Evolutionary conservation across 345 rosid species (phyloP).

Genomic region (Erodium maritimum): DNA sequence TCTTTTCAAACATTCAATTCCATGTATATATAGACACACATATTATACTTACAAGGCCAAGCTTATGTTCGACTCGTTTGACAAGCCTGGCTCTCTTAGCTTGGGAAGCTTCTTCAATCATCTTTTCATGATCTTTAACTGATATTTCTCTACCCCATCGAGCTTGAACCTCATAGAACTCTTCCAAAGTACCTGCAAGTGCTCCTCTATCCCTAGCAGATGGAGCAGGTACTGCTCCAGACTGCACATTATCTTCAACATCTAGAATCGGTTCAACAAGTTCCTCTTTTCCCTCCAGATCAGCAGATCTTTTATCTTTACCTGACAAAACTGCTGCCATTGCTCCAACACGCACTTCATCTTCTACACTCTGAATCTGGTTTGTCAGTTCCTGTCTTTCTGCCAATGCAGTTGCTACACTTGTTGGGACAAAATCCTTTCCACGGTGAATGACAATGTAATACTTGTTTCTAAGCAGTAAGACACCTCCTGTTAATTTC

Average conservation of each 20-base stretch:
- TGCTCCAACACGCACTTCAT: slow-evolving; percentile 43
- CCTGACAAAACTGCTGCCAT: slow-evolving; percentile 38
- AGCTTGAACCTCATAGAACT: slow-evolving; percentile 94
- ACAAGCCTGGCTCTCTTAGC: slow-evolving; percentile 52
- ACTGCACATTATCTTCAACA: slow-evolving; percentile 1
- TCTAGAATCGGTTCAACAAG: not conserved
- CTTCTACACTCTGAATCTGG: slow-evolving; percentile 77
- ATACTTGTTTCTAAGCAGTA: slow-evolving; percentile 90
- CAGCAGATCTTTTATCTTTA: slow-evolving; percentile 8
- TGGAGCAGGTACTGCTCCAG: not conserved
- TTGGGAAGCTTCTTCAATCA: slow-evolving; percentile 81
- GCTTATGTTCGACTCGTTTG: slow-evolving; percentile 67
- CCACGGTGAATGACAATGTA: slow-evolving; percentile 92
- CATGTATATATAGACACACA: too few species aligned
- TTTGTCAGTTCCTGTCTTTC: slow-evolving; percentile 73
- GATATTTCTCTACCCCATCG: slow-evolving; percentile 83
- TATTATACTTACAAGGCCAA: slow-evolving; percentile 52
- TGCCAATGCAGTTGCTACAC: slow-evolving; percentile 73
- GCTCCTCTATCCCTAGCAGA: slow-evolving; percentile 25
- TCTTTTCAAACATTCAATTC: too few species aligned
- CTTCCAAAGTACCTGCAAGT: slow-evolving; percentile 87
- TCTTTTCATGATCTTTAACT: slow-evolving; percentile 67
- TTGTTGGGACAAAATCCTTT: slow-evolving; percentile 88
- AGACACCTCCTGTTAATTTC: slow-evolving; percentile 81
- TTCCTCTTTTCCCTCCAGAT: not conserved